These are phyloP conservation scores for Torulaspora pretoriensis DNA, from an alignment of 1,139 yeast genomes.

Conservation along the genomic window DNA sequence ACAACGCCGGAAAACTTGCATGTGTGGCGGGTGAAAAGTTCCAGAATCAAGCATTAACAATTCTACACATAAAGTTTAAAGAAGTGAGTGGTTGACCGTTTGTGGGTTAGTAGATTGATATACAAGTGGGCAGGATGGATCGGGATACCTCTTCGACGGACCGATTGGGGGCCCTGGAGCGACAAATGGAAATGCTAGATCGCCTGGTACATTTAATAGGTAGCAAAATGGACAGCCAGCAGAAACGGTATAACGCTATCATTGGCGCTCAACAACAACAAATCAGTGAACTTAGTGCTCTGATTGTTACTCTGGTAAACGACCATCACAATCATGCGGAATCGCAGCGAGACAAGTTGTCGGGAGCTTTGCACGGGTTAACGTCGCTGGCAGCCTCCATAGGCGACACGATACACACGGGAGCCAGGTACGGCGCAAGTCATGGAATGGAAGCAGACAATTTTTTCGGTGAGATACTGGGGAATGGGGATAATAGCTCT, in stretches of 20 bases:
- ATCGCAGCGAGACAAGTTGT: slow-evolving; percentile 27
- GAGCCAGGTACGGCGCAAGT: slow-evolving; percentile 1
- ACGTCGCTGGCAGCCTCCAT: slow-evolving; percentile 23
- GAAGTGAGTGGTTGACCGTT: neutral
- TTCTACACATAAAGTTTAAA: neutral
- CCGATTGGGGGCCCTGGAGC: slow-evolving; percentile 30
- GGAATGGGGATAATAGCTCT: slow-evolving; percentile 2
- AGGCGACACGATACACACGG: slow-evolving; percentile 6
- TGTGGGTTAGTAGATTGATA: neutral
- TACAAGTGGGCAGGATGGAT: slow-evolving; percentile 9
- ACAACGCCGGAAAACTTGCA: neutral
- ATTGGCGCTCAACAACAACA: slow-evolving; percentile 34
- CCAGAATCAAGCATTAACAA: neutral
- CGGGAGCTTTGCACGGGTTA: slow-evolving; percentile 25
- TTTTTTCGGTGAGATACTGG: slow-evolving; percentile 10
- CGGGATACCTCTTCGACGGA: slow-evolving; percentile 14
- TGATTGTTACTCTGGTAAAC: slow-evolving; percentile 27
- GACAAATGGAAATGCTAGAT: slow-evolving; percentile 32
- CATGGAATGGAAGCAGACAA: slow-evolving; percentile 8
- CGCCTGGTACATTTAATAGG: slow-evolving; percentile 33
- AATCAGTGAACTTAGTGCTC: slow-evolving; percentile 29
- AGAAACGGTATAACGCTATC: slow-evolving; percentile 32
- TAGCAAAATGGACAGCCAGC: slow-evolving; percentile 32
- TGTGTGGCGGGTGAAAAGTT: neutral
- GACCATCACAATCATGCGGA: slow-evolving; percentile 32